These are phyloP conservation scores for Peronospora destructor DNA, from an alignment of 352 stramenopile species.

Conservation along the genomic window DNA sequence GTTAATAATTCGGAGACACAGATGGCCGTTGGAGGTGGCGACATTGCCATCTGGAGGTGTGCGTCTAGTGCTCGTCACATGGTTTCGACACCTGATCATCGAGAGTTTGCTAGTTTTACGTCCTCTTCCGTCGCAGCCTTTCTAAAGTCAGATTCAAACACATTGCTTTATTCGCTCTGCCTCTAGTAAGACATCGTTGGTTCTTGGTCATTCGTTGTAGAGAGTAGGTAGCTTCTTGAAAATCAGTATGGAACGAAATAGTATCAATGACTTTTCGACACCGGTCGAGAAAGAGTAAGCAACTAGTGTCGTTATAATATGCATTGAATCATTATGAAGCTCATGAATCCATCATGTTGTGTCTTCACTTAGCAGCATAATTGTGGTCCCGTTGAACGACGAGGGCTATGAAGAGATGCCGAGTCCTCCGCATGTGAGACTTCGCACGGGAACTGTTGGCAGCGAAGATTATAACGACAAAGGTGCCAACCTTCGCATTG, in stretches of 20 bases:
- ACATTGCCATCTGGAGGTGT: constrained; percentile 23
- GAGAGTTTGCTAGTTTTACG: constrained; percentile 17
- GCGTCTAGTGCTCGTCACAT: constrained; percentile 18
- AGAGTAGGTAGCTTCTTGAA: not conserved
- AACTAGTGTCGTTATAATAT: constrained; percentile 5
- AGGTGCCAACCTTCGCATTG: constrained; percentile 60
- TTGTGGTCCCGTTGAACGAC: constrained; percentile 24
- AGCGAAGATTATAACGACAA: constrained; percentile 62
- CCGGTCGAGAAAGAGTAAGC: constrained; percentile 20
- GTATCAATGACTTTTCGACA: constrained; percentile 11
- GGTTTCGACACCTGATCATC: constrained; percentile 11
- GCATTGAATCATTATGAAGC: constrained; percentile 1
- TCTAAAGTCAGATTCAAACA: constrained; percentile 4
- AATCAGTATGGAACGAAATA: not conserved
- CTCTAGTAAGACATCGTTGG: constrained; percentile 9
- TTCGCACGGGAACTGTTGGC: constrained; percentile 40
- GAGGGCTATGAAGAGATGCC: constrained; percentile 21
- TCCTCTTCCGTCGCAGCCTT: constrained; percentile 23
- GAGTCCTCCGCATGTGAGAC: constrained; percentile 30
- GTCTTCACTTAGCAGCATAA: constrained; percentile 10
- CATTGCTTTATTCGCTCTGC: constrained; percentile 16
- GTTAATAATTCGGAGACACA: constrained; percentile 10
- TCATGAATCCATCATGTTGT: constrained; percentile 7
- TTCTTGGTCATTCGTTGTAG: constrained; percentile 8
- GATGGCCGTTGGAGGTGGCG: constrained; percentile 10